phyloP scores from a whole-genome alignment of 495 filamentous ascomycete genomes.

The Jackrogersella multiformis region DNA sequence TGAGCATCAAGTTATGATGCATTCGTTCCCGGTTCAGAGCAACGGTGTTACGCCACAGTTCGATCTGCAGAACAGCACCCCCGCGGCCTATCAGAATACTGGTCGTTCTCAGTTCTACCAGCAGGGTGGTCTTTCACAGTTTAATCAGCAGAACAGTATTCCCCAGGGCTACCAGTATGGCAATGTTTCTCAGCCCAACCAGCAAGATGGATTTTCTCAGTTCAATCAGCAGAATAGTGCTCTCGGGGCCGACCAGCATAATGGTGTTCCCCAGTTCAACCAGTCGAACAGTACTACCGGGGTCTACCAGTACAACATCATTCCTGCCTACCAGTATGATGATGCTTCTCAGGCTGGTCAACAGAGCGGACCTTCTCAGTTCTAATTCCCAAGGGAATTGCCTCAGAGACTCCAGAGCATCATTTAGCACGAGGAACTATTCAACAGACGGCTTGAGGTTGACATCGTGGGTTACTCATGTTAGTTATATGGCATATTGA shows the following conservation, averaged over 20 bases:
- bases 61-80: not conserved
- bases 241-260: not conserved
- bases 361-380: not conserved
- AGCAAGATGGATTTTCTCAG: not conserved
- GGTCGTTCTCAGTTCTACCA: not conserved
- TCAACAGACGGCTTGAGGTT: not conserved
- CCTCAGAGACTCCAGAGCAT: not conserved
- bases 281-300: not conserved
- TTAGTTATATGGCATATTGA: not conserved
- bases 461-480: not conserved
- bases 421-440: not conserved
- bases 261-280: not conserved
- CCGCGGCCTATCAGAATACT: no score
- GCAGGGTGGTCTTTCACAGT: not conserved
- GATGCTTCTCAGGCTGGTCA: not conserved
- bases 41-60: not conserved
- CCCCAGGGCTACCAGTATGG: not conserved
- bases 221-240: not conserved
- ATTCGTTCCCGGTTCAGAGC: not conserved
- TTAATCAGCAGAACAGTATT: not conserved
- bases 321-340: not conserved
- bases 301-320: not conserved
- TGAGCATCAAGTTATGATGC: conserved; percentile 8
- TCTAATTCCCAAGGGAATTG: not conserved
- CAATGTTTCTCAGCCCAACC: not conserved